Percentiles rank a stretch among this genome's conserved stretches.
phyloP scores from a whole-genome alignment of 257 asterid genomes.

The Sherardia arvensis region DNA sequence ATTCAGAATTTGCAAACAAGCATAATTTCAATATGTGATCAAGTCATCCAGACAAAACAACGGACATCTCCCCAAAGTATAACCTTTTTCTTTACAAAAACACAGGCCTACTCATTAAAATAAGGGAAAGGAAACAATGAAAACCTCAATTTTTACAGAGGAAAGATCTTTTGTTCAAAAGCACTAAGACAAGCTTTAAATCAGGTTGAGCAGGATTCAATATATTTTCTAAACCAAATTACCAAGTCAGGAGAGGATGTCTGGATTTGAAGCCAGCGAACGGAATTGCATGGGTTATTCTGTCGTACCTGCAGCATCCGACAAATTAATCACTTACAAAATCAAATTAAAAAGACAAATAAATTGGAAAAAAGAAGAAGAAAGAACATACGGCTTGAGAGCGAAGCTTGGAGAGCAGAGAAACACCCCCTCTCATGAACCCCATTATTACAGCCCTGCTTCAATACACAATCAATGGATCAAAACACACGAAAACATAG shows the following conservation, averaged over 20 bases:
- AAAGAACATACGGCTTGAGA: slow-evolving; percentile 28
- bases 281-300: slow-evolving; percentile 45
- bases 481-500: background rate
- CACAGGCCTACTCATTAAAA: background rate
- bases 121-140: background rate
- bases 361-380: background rate
- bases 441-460: slow-evolving; percentile 19
- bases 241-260: slow-evolving; percentile 67
- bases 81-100: background rate
- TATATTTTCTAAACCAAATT: slow-evolving; percentile 1
- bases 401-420: slow-evolving; percentile 36
- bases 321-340: background rate
- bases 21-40: background rate
- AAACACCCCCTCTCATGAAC: slow-evolving; percentile 19
- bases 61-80: background rate
- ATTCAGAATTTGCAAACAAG: background rate
- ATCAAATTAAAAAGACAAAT: background rate
- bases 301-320: slow-evolving; percentile 42
- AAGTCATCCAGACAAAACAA: background rate
- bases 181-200: background rate
- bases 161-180: background rate
- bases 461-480: background rate
- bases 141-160: background rate
- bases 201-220: background rate
- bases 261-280: slow-evolving; percentile 91